A percentile compares a stretch with the other conserved stretches of the same genome.
Evolutionary conservation across 805 yeast species (phyloP).

Genomic region (Saccharomycopsis malanga): DNA sequence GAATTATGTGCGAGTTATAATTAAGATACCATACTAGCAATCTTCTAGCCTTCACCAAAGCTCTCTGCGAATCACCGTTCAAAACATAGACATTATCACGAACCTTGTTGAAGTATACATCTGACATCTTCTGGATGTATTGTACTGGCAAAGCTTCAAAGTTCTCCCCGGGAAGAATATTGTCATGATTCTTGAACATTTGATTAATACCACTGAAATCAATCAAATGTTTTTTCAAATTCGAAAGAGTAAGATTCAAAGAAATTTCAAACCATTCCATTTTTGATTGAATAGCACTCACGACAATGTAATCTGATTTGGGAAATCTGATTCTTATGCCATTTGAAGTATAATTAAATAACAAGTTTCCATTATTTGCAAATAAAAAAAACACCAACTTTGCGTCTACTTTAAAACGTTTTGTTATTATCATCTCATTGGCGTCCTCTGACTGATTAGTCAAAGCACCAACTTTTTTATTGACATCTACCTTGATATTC

Average conservation of each 20-base stretch:
- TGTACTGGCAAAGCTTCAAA: not conserved
- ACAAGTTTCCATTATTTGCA: constrained; percentile 7
- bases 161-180: not conserved
- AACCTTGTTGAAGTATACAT: constrained; percentile 30
- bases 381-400: constrained; percentile 12
- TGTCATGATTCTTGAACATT: not conserved
- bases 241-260: constrained; percentile 4
- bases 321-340: constrained; percentile 5
- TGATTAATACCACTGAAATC: constrained; percentile 9
- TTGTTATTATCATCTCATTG: constrained; percentile 4
- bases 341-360: constrained; percentile 13
- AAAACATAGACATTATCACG: constrained; percentile 28
- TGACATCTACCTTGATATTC: constrained; percentile 6
- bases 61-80: constrained; percentile 27
- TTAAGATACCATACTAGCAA: constrained; percentile 35
- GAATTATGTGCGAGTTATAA: constrained; percentile 28
- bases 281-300: constrained; percentile 10
- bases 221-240: constrained; percentile 5
- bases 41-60: constrained; percentile 33
- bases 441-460: not conserved
- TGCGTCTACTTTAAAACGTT: constrained; percentile 7
- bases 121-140: constrained; percentile 30
- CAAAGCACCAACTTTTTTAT: not conserved
- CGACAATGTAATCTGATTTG: constrained; percentile 5
- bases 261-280: constrained; percentile 21